Conservation (phyloP, 2,329 filamentous ascomycete species). For the Clonostachys solani region DNA sequence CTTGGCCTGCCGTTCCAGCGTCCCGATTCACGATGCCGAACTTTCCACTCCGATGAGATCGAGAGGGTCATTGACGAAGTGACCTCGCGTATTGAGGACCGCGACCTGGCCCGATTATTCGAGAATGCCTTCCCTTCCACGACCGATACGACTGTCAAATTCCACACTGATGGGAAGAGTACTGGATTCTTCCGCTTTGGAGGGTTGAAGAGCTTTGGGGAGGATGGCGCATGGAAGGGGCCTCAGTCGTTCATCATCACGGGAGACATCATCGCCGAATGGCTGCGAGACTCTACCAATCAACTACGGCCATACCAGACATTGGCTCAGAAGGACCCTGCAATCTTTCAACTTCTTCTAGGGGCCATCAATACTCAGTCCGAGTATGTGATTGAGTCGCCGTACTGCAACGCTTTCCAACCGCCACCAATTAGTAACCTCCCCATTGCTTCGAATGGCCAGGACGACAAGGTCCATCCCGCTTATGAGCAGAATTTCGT, state of each 20-base stretch:
- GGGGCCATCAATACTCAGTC: slow-evolving; percentile 95
- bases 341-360: slow-evolving; percentile 74
- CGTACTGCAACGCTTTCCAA: slow-evolving; percentile 98
- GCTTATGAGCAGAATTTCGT: slow-evolving; percentile 79
- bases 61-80: slow-evolving; percentile 85
- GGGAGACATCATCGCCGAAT: slow-evolving; percentile 89
- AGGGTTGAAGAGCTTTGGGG: slow-evolving; percentile 19
- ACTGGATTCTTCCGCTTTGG: slow-evolving; percentile 27
- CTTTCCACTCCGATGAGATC: slow-evolving; percentile 81
- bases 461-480: slow-evolving; percentile 82
- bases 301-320: slow-evolving; percentile 87
- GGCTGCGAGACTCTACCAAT: slow-evolving; percentile 90
- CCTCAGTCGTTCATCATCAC: slow-evolving; percentile 92
- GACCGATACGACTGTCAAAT: slow-evolving; percentile 83
- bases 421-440: slow-evolving; percentile 82
- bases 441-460: slow-evolving; percentile 67
- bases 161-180: slow-evolving; percentile 66
- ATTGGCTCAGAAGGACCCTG: slow-evolving; percentile 75
- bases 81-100: slow-evolving; percentile 73
- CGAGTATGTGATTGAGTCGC: slow-evolving; percentile 89
- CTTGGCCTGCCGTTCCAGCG: slow-evolving; percentile 82
- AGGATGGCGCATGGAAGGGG: slow-evolving; percentile 71
- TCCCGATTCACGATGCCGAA: slow-evolving; percentile 76
- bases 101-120: slow-evolving; percentile 86
- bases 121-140: slow-evolving; percentile 89